These are phyloP conservation scores for Boletus pseudopeckii DNA, from an alignment of 768 basidiomycete genomes.

Conservation along the genomic window DNA sequence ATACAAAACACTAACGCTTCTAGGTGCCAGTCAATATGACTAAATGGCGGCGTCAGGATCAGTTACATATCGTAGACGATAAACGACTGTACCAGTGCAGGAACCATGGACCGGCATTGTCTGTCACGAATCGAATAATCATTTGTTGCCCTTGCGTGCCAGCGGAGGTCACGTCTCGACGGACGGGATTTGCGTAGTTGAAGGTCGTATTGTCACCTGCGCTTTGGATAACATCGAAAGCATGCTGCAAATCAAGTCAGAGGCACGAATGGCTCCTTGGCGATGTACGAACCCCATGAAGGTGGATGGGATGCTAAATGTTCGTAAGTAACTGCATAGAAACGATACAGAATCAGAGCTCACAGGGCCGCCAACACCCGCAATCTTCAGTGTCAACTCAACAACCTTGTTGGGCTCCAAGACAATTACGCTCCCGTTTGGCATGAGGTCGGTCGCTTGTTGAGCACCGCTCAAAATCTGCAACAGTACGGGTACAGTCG, in stretches of 20 bases:
- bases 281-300: slow-evolving; percentile 25
- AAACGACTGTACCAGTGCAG: slow-evolving; percentile 33
- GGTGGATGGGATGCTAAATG: slow-evolving; percentile 28
- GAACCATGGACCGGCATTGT: slow-evolving; percentile 62
- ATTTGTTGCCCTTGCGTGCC: slow-evolving; percentile 38
- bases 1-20: slow-evolving; percentile 14
- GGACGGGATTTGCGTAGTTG: slow-evolving; percentile 39
- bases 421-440: slow-evolving; percentile 22
- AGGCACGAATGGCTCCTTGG: not conserved
- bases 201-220: slow-evolving; percentile 19
- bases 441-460: slow-evolving; percentile 28
- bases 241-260: slow-evolving; percentile 26
- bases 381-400: slow-evolving; percentile 19
- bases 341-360: slow-evolving; percentile 3
- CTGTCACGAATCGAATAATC: slow-evolving; percentile 54
- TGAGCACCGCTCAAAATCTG: slow-evolving; percentile 44
- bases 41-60: slow-evolving; percentile 4
- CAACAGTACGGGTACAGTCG: slow-evolving; percentile 40
- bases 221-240: slow-evolving; percentile 35
- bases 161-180: slow-evolving; percentile 29
- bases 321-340: not conserved
- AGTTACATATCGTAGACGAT: not conserved
- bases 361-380: slow-evolving; percentile 19
- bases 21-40: slow-evolving; percentile 32
- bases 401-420: slow-evolving; percentile 28